Base-by-base conservation (phyloP, 805 yeast genomes). In the Ogataea saltuana region DNA sequence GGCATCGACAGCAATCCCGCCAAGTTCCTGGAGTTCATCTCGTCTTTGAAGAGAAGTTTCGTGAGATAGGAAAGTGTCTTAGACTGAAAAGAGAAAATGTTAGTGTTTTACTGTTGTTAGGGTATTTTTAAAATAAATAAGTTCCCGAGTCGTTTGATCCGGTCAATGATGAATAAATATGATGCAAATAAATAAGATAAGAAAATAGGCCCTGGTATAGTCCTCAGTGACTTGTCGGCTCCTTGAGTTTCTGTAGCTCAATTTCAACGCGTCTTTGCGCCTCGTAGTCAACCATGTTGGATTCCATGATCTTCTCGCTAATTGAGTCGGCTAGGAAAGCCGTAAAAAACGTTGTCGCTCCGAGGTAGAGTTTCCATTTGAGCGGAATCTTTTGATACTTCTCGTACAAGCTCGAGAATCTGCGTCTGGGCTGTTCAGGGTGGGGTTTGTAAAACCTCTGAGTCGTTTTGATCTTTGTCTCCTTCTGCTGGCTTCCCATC, bases 1-100 rank as follows among this genome's bases (percentile, higher is more conserved):
- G 97, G 97, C 43, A 72, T 81, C 46, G 87, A 80, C 49, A 80
- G 91, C 34, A 87, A 88, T 64, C 95, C 87, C 22, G 88, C 88
- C 41, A 80, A 74, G 54, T 83, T 83, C 66, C 75, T 83, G 62
- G 88, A 82, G 58, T 83, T 76, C 57, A 79, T 83, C 49, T 78
- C 84, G 34, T 70, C 74, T 31, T 65, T 78, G 45, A 78, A 80
- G 63, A 81, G 70, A 61, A 71, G 49, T 26, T 56, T 54, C 23
- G n/a, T n/a, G n/a, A n/a, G n/a, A n/a, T n/a, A n/a, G n/a, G n/a
- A n/a, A n/a, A n/a, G n/a, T n/a, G n/a, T n/a, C n/a, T n/a, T n/a
- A n/a, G n/a, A n/a, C n/a, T n/a, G n/a, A n/a, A n/a, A n/a, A n/a
- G n/a, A n/a, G n/a, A n/a, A n/a, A n/a, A n/a, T n/a, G n/a, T n/a